phyloP scores from a whole-genome alignment of 176 grass and related monocot genomes.

The Phyllostachys edulis region DNA sequence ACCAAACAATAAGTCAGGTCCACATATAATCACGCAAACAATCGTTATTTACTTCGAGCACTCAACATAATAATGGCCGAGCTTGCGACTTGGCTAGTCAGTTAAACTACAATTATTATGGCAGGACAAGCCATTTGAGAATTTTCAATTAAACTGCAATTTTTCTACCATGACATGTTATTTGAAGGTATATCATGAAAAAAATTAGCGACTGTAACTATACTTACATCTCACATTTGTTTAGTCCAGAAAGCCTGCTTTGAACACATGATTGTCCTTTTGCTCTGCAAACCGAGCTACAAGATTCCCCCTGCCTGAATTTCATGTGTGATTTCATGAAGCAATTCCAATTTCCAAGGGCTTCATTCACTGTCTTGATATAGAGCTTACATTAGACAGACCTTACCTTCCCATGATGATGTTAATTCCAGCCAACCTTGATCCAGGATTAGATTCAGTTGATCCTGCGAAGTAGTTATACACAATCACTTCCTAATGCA shows the following conservation, averaged over 20 bases:
- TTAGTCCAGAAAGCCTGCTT: constrained; percentile 65
- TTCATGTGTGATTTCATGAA: constrained; percentile 34
- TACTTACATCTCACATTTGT: constrained; percentile 91
- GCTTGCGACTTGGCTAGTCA: background rate
- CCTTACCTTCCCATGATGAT: constrained; percentile 77
- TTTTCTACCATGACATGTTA: background rate
- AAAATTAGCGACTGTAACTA: background rate
- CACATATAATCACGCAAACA: background rate
- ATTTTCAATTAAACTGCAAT: constrained; percentile 7
- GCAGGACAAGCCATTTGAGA: background rate
- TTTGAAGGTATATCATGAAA: background rate
- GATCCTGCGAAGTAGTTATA: constrained; percentile 46
- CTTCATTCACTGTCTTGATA: constrained; percentile 6
- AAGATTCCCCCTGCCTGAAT: constrained; percentile 73
- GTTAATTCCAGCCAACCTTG: constrained; percentile 71
- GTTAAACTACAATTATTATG: background rate
- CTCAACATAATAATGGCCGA: background rate
- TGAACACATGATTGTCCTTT: constrained; percentile 85
- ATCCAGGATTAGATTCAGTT: constrained; percentile 53
- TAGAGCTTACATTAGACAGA: constrained; percentile 24
- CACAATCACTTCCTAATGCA: constrained; percentile 26
- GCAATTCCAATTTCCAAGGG: constrained; percentile 14
- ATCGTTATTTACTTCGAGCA: background rate
- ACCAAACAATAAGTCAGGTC: background rate
- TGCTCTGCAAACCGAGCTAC: constrained; percentile 63